A percentile compares a stretch with the other conserved stretches of the same genome.
These are phyloP conservation scores for Aspergillus steynii DNA, from an alignment of 495 filamentous ascomycete genomes.

Conservation along the genomic window DNA sequence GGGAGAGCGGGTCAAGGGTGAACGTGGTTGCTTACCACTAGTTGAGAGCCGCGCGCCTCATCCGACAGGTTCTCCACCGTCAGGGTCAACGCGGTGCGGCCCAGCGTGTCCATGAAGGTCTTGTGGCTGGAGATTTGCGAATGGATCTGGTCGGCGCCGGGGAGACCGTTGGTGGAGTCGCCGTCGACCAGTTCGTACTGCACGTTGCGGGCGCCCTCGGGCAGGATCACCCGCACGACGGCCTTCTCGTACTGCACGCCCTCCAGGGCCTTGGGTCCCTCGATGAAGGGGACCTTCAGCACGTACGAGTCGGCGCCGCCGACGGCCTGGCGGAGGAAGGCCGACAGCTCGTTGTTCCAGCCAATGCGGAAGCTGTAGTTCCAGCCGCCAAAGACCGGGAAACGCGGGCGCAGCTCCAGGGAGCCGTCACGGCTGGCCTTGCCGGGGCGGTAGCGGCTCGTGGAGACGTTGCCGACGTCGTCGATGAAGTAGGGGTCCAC, in stretches of 20 bases:
- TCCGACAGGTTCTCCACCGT: slow-evolving; percentile 85
- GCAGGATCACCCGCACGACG: slow-evolving; percentile 77
- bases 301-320: slow-evolving; percentile 63
- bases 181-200: slow-evolving; percentile 42
- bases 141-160: slow-evolving; percentile 32
- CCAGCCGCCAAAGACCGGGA: slow-evolving; percentile 94
- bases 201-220: slow-evolving; percentile 86
- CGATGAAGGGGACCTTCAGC: slow-evolving; percentile 94
- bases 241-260: slow-evolving; percentile 83
- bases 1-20: neutral
- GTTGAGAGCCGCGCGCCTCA: slow-evolving; percentile 75
- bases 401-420: slow-evolving; percentile 88
- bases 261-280: slow-evolving; percentile 83
- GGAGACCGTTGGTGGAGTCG: slow-evolving; percentile 39
- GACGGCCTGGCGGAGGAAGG: slow-evolving; percentile 66
- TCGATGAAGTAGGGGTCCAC: slow-evolving; percentile 91
- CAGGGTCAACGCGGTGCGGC: slow-evolving; percentile 79
- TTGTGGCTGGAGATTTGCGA: slow-evolving; percentile 63
- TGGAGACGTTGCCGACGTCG: slow-evolving; percentile 96
- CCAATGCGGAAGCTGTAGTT: slow-evolving; percentile 95
- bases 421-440: slow-evolving; percentile 67
- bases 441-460: slow-evolving; percentile 79
- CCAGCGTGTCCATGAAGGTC: slow-evolving; percentile 93
- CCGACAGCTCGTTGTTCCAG: slow-evolving; percentile 83
- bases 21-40: slow-evolving; percentile 56